Evolutionary conservation across 768 basidiomycete genomes (phyloP).

Genomic region (Rhizopogon sp.): DNA sequence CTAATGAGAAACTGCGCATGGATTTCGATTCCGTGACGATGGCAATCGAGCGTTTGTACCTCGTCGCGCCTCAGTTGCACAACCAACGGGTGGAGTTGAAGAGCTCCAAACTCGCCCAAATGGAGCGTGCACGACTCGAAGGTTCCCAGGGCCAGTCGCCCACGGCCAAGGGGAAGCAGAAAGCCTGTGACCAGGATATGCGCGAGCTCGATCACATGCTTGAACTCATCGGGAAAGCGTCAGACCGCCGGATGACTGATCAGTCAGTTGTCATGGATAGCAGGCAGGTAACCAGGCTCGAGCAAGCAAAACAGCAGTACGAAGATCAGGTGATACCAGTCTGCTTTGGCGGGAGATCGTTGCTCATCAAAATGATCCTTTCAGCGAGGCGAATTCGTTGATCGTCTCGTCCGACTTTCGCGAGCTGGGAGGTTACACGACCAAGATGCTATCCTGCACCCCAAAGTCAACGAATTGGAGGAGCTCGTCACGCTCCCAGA

Average conservation of each 20-base stretch:
- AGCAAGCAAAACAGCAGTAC: constrained; percentile 54
- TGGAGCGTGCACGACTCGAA: constrained; percentile 62
- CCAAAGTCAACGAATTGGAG: constrained; percentile 1
- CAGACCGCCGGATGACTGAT: constrained; percentile 57
- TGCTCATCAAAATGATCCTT: constrained; percentile 6
- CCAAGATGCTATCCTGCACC: constrained; percentile 62
- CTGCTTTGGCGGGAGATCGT: background rate
- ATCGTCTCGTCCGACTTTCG: constrained; percentile 67
- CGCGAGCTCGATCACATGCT: constrained; percentile 68
- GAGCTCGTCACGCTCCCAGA: constrained; percentile 47
- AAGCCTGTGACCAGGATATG: constrained; percentile 37
- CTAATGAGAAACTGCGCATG: constrained; percentile 41
- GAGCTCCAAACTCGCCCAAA: constrained; percentile 59
- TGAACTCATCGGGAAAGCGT: constrained; percentile 66
- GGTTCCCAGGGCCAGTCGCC: constrained; percentile 23
- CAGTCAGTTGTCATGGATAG: constrained; percentile 69
- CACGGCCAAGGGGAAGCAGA: constrained; percentile 39
- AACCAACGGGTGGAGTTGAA: constrained; percentile 93
- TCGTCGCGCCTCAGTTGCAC: constrained; percentile 81
- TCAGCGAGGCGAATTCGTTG: constrained; percentile 73
- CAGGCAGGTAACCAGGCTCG: constrained; percentile 49
- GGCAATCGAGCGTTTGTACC: constrained; percentile 87
- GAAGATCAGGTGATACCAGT: constrained; percentile 49
- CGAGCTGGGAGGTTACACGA: constrained; percentile 66
- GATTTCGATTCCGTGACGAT: constrained; percentile 83